phyloP scores from a whole-genome alignment of 164 flowering plant genomes.

The Houttuynia cordata region DNA sequence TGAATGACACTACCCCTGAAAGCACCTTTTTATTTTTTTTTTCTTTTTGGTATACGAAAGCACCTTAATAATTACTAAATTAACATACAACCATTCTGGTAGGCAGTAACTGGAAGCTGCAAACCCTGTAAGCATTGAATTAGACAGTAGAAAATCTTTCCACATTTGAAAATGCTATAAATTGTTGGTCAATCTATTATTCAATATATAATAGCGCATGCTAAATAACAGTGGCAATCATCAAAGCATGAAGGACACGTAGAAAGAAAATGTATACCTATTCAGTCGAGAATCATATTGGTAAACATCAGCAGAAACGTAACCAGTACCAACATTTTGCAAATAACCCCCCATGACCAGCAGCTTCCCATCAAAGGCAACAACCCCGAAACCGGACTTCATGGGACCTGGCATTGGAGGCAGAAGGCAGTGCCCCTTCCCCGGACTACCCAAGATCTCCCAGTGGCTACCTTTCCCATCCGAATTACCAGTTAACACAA shows the following conservation, averaged over 20 bases:
- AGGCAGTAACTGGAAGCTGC: too few species aligned
- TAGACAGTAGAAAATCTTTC: too few species aligned
- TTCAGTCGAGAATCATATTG: slow-evolving; percentile 86
- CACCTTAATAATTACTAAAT: too few species aligned
- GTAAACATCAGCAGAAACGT: slow-evolving; percentile 63
- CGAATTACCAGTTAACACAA: slow-evolving; percentile 46
- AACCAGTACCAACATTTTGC: slow-evolving; percentile 25
- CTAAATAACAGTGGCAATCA: not conserved
- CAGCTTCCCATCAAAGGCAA: slow-evolving; percentile 73
- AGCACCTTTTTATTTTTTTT: too few species aligned
- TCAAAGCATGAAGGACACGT: not conserved
- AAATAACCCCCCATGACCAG: slow-evolving; percentile 70
- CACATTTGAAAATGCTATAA: too few species aligned
- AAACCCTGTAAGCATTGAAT: too few species aligned
- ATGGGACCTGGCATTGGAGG: slow-evolving; percentile 77
- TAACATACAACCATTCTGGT: too few species aligned
- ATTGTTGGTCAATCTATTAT: too few species aligned
- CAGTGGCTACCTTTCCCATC: slow-evolving; percentile 65
- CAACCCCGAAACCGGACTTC: slow-evolving; percentile 63
- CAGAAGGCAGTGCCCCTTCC: slow-evolving; percentile 31
- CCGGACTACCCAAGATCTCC: slow-evolving; percentile 70
- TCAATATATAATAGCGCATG: too few species aligned
- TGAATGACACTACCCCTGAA: too few species aligned
- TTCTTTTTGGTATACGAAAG: too few species aligned
- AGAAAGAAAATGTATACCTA: slow-evolving; percentile 35